A percentile compares a stretch with the other conserved stretches of the same genome.
Conservation (phyloP, 2,329 filamentous ascomycete genomes). For the Colletotrichum liriopes region DNA sequence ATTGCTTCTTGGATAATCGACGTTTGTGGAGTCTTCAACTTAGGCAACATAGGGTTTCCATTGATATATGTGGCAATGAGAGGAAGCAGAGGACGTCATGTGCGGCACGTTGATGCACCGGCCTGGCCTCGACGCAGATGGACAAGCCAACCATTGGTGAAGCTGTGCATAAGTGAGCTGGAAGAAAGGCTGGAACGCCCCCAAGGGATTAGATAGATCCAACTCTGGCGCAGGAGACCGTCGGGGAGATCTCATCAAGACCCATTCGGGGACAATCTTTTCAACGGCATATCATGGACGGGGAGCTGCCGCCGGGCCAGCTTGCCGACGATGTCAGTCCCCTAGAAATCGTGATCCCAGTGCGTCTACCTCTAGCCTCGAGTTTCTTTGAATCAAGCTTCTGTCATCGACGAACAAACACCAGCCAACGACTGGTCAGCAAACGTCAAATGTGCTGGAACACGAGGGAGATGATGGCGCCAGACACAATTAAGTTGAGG, state of each 20-base stretch:
- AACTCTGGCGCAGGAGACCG: slow-evolving; percentile 5
- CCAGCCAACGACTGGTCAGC: too few relatives aligned
- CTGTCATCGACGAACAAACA: not conserved
- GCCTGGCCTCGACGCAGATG: not conserved
- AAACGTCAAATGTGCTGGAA: not conserved
- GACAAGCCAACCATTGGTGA: not conserved
- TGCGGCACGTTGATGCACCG: not conserved
- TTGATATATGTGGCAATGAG: not conserved
- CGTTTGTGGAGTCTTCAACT: not conserved
- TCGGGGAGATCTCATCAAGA: not conserved
- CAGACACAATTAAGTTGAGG: not conserved
- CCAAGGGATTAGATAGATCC: not conserved
- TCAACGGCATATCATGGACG: not conserved
- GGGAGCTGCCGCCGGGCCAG: not conserved
- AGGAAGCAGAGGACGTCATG: not conserved
- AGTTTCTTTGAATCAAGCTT: not conserved
- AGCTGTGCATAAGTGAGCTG: not conserved
- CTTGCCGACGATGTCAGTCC: not conserved
- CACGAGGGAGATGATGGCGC: not conserved
- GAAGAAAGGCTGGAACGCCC: not conserved
- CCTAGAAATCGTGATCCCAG: too few relatives aligned
- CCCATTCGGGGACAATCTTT: not conserved
- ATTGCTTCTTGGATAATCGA: not conserved
- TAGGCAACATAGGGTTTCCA: not conserved
- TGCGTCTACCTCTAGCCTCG: not conserved